A percentile compares a stretch with the other conserved stretches of the same genome.
Evolutionary conservation across 441 rosid genomes (phyloP).

Genomic region (Breynia disticha): DNA sequence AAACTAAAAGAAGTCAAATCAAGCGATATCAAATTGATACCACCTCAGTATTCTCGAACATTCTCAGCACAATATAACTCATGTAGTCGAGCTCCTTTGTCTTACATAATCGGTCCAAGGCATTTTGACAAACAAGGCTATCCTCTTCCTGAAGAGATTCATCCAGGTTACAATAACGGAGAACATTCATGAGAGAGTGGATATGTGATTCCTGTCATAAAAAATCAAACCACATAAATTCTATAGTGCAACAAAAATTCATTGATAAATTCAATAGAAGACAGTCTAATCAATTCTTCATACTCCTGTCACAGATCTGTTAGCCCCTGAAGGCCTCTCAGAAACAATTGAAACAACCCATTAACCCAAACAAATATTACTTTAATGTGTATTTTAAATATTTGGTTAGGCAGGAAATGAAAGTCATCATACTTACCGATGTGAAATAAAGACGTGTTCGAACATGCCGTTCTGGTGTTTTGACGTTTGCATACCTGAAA

Average conservation of each 20-base stretch:
- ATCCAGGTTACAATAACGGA: constrained; percentile 94
- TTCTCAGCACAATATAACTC: constrained; percentile 94
- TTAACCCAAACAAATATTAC: no score
- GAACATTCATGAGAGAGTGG: constrained; percentile 98
- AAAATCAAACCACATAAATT: constrained; percentile 1
- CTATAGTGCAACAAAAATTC: not conserved
- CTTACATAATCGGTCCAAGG: constrained; percentile 75
- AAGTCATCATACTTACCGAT: constrained; percentile 55
- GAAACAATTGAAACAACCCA: no score
- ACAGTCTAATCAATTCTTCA: no score
- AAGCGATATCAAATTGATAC: not conserved
- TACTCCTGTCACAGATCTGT: no score
- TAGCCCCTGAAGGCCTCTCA: no score
- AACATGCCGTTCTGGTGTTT: constrained; percentile 98
- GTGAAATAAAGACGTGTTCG: constrained; percentile 98
- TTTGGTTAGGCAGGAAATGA: not conserved
- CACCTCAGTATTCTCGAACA: constrained; percentile 92
- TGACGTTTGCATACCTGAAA: constrained; percentile 91
- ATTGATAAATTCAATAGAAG: not conserved
- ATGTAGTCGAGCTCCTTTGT: constrained; percentile 99
- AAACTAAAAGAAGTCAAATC: not conserved
- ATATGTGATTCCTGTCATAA: constrained; percentile 87
- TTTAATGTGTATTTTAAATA: not conserved
- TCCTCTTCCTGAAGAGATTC: constrained; percentile 97
- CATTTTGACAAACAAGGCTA: constrained; percentile 74